Base-by-base conservation (phyloP, 352 stramenopile species). In the Phytophthora fragariaefolia region DNA sequence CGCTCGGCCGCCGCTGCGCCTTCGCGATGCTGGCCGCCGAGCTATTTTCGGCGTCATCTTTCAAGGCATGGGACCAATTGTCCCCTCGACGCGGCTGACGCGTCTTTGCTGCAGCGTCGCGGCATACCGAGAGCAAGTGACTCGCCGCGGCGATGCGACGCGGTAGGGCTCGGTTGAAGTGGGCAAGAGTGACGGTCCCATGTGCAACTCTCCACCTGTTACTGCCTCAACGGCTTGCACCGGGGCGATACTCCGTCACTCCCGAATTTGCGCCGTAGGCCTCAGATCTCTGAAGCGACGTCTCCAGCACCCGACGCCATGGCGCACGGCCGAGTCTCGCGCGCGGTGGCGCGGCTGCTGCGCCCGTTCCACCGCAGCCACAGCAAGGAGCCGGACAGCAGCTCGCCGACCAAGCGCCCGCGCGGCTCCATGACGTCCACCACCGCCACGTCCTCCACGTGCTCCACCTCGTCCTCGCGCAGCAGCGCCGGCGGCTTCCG, bases 311-410 rank as follows among this genome's bases (percentile, higher is more conserved):
- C 17, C 52, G 22, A 4, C 8, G 40, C n/a, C 5, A 74, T 81
- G 63, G 15, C 76, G 7, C 65, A 83, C 24, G 66, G 70, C 46
- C 58, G 71, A 23, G 49, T 87, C 51, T 83, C 76, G 55, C 73
- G 71, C 58, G 68, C 73, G 1, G 67, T 87, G 56, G 55, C 67
- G 60, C 64, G 70, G 32, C 63, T 87, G 22, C 36, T 85, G 58
- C 69, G 70, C 20, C 59, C 76, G 12, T 81, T 87, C 60, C 75
- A 83, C 45, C 72, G 66, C 34, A 70, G 69, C 30, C 60, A 66
- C 47, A 56, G 50, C 42, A 46, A 48, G 17, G 22, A n/a, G n/a
- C n/a, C n/a, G n/a, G n/a, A 18, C 4, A 30, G 61, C 26, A 63
- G 67, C 32, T 20, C 47, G 26, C 36, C 63, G n/a, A 17, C 43